Evolutionary conservation across 345 rosid species (phyloP).

Genomic region (Euphorbia pulcherrima): DNA sequence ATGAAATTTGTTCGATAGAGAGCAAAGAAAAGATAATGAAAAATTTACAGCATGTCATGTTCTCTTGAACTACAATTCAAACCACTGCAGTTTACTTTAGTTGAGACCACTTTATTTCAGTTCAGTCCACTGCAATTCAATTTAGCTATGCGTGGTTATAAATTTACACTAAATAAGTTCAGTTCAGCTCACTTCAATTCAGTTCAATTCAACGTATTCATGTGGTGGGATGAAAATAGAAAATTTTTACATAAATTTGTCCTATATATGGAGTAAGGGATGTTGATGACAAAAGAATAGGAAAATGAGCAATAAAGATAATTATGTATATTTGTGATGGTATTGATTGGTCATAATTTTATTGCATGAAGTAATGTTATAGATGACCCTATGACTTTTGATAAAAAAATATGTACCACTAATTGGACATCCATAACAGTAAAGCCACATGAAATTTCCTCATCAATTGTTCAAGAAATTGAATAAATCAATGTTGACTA

Average conservation of each 20-base stretch:
- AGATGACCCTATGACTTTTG: neutral
- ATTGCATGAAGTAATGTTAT: neutral
- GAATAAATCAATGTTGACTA: constrained; percentile 3
- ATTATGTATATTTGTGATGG: neutral
- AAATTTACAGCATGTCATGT: too few species aligned
- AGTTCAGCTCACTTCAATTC: too few species aligned
- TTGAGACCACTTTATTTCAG: too few species aligned
- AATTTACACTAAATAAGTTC: too few species aligned
- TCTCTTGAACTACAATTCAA: too few species aligned
- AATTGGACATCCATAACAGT: neutral
- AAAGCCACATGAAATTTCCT: neutral
- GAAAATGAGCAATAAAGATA: too few species aligned
- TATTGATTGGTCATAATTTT: neutral
- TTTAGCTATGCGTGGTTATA: too few species aligned
- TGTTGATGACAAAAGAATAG: neutral
- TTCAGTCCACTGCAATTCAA: too few species aligned
- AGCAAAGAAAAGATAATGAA: too few species aligned
- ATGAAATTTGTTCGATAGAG: too few species aligned
- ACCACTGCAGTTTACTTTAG: too few species aligned
- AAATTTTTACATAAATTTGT: neutral
- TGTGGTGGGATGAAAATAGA: neutral
- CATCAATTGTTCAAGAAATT: constrained; percentile 5
- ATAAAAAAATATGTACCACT: constrained; percentile 3
- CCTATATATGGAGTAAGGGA: neutral
- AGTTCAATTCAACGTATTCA: too few species aligned